These are phyloP conservation scores for Blastobotrys persicus DNA, from an alignment of 1,139 yeast species.

Conservation along the genomic window DNA sequence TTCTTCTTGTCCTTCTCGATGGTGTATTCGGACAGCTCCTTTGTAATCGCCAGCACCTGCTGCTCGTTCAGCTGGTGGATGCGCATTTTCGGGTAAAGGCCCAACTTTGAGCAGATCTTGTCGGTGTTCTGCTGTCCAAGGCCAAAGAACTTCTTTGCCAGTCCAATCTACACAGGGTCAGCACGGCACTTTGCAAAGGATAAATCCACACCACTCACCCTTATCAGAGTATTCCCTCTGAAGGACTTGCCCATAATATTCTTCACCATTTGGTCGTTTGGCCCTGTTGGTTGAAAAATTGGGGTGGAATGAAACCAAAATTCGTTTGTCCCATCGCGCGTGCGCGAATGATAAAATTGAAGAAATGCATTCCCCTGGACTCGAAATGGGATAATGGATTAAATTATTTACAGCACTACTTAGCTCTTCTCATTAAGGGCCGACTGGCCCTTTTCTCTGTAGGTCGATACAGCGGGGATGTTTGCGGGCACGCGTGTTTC, in stretches of 20 bases:
- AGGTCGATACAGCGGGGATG: constrained; percentile 96
- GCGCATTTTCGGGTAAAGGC: constrained; percentile 89
- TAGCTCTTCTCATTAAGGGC: constrained; percentile 7
- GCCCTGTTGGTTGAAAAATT: constrained; percentile 3
- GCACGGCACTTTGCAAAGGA: too few relatives aligned
- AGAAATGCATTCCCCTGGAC: background rate
- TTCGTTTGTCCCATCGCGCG: background rate
- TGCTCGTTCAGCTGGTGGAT: constrained; percentile 91
- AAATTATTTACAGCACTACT: too few relatives aligned
- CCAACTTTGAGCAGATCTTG: constrained; percentile 78
- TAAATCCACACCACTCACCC: constrained; percentile 29
- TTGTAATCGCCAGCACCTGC: constrained; percentile 79
- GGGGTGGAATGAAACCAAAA: background rate
- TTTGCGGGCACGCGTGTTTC: constrained; percentile 91
- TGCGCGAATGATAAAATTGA: background rate
- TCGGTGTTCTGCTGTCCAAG: constrained; percentile 75
- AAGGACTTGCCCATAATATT: constrained; percentile 43
- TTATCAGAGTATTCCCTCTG: constrained; percentile 40
- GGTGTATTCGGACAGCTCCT: constrained; percentile 77
- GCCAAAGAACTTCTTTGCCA: constrained; percentile 81
- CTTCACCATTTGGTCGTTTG: constrained; percentile 33
- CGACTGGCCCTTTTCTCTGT: constrained; percentile 75
- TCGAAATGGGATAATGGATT: too few relatives aligned
- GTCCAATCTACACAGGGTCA: constrained; percentile 52
- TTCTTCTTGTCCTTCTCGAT: constrained; percentile 86